Percentiles rank a stretch among this genome's conserved stretches.
Evolutionary conservation across 169 alveolate species (phyloP).

Genomic region (Plasmodium malariae): DNA sequence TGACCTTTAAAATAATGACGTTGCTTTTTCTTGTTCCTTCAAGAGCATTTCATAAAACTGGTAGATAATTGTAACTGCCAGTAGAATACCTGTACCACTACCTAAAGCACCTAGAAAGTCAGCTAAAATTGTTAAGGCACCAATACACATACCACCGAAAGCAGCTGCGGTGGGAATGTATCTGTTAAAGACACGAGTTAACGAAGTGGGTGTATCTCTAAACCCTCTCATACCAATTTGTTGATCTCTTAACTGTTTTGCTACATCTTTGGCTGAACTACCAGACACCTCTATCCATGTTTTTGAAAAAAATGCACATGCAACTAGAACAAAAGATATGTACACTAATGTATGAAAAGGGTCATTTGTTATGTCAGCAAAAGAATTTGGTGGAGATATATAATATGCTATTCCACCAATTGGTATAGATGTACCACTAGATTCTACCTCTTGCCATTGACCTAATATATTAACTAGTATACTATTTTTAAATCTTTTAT

Average conservation of each 20-base stretch:
- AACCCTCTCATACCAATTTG: conserved; percentile 90
- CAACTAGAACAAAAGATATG: conserved; percentile 96
- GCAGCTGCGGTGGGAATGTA: conserved; percentile 99
- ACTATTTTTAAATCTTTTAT: conserved; percentile 97
- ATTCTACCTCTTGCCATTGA: conserved; percentile 97
- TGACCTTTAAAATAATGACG: conserved; percentile 83
- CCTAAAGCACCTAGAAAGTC: conserved; percentile 99
- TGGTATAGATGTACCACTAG: conserved; percentile 97
- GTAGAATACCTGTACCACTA: conserved; percentile 98
- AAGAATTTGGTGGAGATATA: conserved; percentile 98
- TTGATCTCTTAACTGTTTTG: conserved; percentile 99
- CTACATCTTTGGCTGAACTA: conserved; percentile 98
- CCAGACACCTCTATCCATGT: conserved; percentile 99
- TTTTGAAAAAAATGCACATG: conserved; percentile 99
- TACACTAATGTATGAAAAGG: conserved; percentile 98
- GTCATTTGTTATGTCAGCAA: conserved; percentile 93
- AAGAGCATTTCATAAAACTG: conserved; percentile 98
- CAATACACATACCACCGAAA: conserved; percentile 99
- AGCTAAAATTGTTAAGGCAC: conserved; percentile 98
- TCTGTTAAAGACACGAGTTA: conserved; percentile 86
- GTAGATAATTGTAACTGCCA: conserved; percentile 99
- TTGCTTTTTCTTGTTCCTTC: conserved; percentile 96
- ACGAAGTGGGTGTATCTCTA: conserved; percentile 88
- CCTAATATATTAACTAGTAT: conserved; percentile 95
- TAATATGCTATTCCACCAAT: conserved; percentile 99